Percentiles rank a stretch among this genome's conserved stretches.
Evolutionary conservation across 148 eudicot genomes (phyloP).

Genomic region (Diospyros kaki): DNA sequence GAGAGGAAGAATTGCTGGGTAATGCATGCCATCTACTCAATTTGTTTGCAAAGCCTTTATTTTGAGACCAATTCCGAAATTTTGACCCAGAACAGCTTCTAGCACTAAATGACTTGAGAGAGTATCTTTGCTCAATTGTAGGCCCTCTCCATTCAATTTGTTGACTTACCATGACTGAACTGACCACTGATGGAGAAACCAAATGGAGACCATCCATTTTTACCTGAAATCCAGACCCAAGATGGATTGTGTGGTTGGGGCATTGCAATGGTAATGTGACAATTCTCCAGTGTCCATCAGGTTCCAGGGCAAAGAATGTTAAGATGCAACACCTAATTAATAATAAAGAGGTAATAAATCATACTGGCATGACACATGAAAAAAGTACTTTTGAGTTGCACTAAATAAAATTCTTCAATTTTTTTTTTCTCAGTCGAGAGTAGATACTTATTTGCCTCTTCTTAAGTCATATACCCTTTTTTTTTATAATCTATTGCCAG

Average conservation of each 20-base stretch:
- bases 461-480: neutral
- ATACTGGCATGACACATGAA: neutral
- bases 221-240: constrained; percentile 18
- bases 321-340: constrained; percentile 11
- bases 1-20: constrained; percentile 7
- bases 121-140: constrained; percentile 13
- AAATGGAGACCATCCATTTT: constrained; percentile 16
- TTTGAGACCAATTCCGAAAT: constrained; percentile 5
- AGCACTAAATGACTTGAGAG: constrained; percentile 14
- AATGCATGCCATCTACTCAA: constrained; percentile 11
- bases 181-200: constrained; percentile 13
- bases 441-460: too few species aligned
- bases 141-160: constrained; percentile 1
- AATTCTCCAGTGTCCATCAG: constrained; percentile 21
- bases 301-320: constrained; percentile 12
- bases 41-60: constrained; percentile 16
- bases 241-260: constrained; percentile 5
- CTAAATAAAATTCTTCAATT: neutral
- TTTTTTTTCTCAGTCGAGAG: neutral
- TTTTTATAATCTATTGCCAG: neutral
- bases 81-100: constrained; percentile 18
- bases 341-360: neutral
- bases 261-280: constrained; percentile 13
- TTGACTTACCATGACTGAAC: constrained; percentile 7
- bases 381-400: neutral